Evolutionary conservation across 345 rosid genomes (phyloP).

Genomic region (Lepidium sativum): DNA sequence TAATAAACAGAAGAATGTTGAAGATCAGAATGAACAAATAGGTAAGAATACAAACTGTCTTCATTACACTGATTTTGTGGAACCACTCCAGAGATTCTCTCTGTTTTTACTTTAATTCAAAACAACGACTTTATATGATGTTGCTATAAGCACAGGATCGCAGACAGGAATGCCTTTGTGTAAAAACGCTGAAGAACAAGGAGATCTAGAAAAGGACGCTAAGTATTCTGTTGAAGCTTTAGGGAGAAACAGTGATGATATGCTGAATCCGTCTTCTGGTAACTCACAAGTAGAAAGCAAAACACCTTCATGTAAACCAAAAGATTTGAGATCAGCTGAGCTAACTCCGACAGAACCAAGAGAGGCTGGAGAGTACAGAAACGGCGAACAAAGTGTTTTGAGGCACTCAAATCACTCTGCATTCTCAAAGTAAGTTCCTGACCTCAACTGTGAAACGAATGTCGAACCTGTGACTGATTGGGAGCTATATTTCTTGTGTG

Average conservation of each 20-base stretch:
- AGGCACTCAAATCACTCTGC: constrained; percentile 66
- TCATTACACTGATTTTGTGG: not conserved
- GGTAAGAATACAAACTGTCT: constrained; percentile 18
- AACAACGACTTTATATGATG: constrained; percentile 19
- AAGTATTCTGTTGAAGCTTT: constrained; percentile 19
- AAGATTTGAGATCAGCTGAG: too few species aligned
- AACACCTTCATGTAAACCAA: too few species aligned
- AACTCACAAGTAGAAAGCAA: too few species aligned
- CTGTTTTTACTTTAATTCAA: not conserved
- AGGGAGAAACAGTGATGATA: constrained; percentile 26
- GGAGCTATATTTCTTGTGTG: not conserved
- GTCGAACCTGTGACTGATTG: constrained; percentile 1
- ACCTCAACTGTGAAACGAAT: not conserved
- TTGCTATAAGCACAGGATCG: constrained; percentile 18
- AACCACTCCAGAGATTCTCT: not conserved
- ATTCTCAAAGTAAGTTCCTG: constrained; percentile 56
- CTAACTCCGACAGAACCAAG: too few species aligned
- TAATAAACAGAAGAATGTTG: constrained; percentile 25
- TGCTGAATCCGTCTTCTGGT: constrained; percentile 10
- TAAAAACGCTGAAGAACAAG: constrained; percentile 2
- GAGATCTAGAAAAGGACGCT: constrained; percentile 21
- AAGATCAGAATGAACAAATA: constrained; percentile 26
- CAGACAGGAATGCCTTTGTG: constrained; percentile 17
- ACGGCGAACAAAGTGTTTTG: constrained; percentile 41
- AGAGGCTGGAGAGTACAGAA: too few species aligned